Evolutionary conservation across 768 basidiomycete genomes (phyloP).

Genomic region (Hericium rajendrae): DNA sequence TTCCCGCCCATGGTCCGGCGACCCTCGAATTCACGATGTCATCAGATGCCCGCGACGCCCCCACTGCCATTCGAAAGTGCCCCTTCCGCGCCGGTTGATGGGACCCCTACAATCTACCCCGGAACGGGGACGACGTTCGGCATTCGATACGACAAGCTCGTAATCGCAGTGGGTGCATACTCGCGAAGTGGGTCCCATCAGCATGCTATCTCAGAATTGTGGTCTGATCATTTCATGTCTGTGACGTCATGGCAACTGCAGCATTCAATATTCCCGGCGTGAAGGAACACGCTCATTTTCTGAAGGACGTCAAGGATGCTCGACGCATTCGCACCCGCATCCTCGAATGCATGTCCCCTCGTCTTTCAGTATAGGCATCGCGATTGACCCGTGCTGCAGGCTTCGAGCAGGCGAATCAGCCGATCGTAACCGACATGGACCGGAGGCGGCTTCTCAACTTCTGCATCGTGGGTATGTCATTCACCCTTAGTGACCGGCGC

Average conservation of each 20-base stretch:
- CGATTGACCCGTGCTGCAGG: conserved; percentile 23
- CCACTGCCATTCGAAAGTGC: conserved; percentile 26
- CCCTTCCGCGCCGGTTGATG: conserved; percentile 8
- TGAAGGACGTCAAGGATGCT: conserved; percentile 74
- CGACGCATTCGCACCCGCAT: conserved; percentile 61
- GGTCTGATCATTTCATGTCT: background rate
- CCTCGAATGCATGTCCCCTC: conserved; percentile 49
- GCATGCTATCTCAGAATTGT: background rate
- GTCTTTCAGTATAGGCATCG: background rate
- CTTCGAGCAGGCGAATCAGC: conserved; percentile 83
- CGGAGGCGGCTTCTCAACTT: conserved; percentile 73
- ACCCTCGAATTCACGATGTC: no score
- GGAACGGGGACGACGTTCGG: conserved; percentile 12
- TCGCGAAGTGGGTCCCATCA: conserved; percentile 48
- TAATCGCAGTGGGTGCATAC: conserved; percentile 81
- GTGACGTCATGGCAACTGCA: conserved; percentile 16
- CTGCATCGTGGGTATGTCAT: conserved; percentile 65
- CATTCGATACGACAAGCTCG: conserved; percentile 61
- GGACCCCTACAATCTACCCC: conserved; percentile 15
- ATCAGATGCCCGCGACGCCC: conserved; percentile 54
- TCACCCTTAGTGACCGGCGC: background rate
- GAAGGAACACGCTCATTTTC: conserved; percentile 72
- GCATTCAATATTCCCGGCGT: conserved; percentile 69
- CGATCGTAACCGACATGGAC: conserved; percentile 64
- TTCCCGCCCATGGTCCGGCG: no score